These are phyloP conservation scores for Cyphellophora attinorum DNA, from an alignment of 2,329 filamentous ascomycete genomes.

Conservation along the genomic window DNA sequence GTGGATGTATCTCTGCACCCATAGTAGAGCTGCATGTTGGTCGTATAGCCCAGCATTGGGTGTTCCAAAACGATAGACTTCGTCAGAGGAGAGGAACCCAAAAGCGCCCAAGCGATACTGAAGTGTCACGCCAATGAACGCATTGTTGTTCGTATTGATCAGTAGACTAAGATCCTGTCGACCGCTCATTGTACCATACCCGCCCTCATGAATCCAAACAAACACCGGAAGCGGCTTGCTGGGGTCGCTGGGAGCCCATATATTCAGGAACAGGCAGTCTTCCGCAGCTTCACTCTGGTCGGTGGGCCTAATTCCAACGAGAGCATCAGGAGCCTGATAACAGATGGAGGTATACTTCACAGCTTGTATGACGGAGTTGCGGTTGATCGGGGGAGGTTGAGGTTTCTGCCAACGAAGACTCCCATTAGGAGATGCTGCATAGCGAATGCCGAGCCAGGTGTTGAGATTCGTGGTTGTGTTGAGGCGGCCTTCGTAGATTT, in stretches of 20 bases:
- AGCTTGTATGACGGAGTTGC: constrained; percentile 18
- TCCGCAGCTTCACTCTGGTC: constrained; percentile 17
- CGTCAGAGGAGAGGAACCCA: constrained; percentile 28
- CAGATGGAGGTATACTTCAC: constrained; percentile 22
- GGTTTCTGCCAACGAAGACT: constrained; percentile 26
- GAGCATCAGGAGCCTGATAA: constrained; percentile 22
- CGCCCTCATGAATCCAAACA: constrained; percentile 32
- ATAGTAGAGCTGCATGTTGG: constrained; percentile 28
- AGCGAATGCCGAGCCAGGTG: constrained; percentile 29
- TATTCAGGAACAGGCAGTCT: constrained; percentile 32
- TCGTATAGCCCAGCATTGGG: constrained; percentile 49
- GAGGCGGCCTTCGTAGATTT: constrained; percentile 34
- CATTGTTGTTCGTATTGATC: constrained; percentile 21
- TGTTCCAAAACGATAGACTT: constrained; percentile 20
- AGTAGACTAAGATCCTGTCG: constrained; percentile 23
- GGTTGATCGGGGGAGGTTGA: constrained; percentile 18
- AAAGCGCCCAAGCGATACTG: constrained; percentile 28
- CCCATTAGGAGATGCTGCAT: constrained; percentile 25
- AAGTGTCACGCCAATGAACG: constrained; percentile 25
- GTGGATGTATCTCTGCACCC: constrained; percentile 28
- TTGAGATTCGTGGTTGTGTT: constrained; percentile 32
- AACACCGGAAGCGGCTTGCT: constrained; percentile 23
- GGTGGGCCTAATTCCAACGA: constrained; percentile 7
- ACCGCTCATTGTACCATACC: constrained; percentile 23
- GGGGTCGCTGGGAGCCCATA: constrained; percentile 24